Percentiles rank a stretch among this genome's conserved stretches.
Conservation (phyloP, 768 basidiomycete species). For the Termitomyces sp. region DNA sequence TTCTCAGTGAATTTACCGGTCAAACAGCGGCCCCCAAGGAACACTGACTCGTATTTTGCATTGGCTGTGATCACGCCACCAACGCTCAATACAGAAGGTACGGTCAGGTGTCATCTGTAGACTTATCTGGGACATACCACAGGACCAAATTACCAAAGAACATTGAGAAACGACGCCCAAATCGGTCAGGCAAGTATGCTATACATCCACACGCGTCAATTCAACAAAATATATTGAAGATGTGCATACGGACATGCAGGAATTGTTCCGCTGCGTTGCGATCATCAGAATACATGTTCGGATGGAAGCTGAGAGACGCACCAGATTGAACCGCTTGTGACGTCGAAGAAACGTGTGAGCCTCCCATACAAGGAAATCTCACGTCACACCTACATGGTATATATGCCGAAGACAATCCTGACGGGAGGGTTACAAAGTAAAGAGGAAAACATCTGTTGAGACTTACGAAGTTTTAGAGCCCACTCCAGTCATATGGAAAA, state of each 20-base stretch:
- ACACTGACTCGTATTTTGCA: conserved; percentile 37
- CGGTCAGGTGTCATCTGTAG: not conserved
- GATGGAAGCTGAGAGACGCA: conserved; percentile 9
- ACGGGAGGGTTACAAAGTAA: not conserved
- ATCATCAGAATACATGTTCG: conserved; percentile 21
- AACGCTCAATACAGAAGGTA: conserved; percentile 24
- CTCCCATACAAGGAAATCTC: not conserved
- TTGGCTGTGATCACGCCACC: conserved; percentile 49
- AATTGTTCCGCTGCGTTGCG: conserved; percentile 34
- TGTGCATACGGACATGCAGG: conserved; percentile 33
- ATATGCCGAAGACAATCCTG: conserved; percentile 53
- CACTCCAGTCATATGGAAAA: conserved; percentile 41
- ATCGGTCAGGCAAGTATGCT: conserved; percentile 45
- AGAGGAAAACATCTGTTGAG: not conserved
- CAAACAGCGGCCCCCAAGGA: conserved; percentile 47
- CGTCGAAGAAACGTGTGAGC: not conserved
- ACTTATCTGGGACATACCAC: conserved; percentile 28
- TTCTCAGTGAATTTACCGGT: conserved; percentile 31
- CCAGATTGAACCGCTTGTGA: conserved; percentile 36
- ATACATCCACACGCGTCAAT: not conserved
- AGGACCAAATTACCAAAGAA: conserved; percentile 43
- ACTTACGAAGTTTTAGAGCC: conserved; percentile 40
- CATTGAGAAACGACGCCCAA: conserved; percentile 50
- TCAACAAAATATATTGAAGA: not conserved
- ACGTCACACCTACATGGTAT: conserved; percentile 34